phyloP scores from a whole-genome alignment of 2,329 filamentous ascomycete genomes.

The Emmonsiellopsis sp. region DNA sequence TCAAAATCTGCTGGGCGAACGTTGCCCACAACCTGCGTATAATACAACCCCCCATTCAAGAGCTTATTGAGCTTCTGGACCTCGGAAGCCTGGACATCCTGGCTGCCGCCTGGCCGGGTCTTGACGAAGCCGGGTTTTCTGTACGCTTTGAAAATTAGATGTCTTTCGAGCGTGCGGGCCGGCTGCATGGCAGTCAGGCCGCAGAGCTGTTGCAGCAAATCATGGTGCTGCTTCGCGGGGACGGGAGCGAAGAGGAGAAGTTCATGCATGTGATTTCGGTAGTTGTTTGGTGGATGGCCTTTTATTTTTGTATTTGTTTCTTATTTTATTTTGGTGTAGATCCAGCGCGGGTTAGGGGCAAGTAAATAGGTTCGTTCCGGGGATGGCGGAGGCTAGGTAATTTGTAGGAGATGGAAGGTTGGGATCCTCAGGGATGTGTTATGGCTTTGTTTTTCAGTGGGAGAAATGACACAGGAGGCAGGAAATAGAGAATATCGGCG shows the following conservation, averaged over 20 bases:
- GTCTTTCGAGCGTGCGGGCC: conserved; percentile 44
- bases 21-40: conserved; percentile 43
- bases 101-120: conserved; percentile 33
- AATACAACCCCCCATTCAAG: conserved; percentile 45
- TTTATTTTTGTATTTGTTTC: background rate
- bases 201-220: conserved; percentile 52
- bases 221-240: conserved; percentile 47
- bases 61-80: conserved; percentile 38
- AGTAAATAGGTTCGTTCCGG: background rate
- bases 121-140: conserved; percentile 36
- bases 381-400: background rate
- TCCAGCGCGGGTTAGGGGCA: background rate
- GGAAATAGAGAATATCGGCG: background rate
- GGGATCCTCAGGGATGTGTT: background rate
- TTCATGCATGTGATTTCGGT: conserved; percentile 47
- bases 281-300: background rate
- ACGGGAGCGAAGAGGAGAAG: conserved; percentile 53
- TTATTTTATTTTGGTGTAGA: background rate
- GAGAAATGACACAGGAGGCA: background rate
- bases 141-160: conserved; percentile 50
- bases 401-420: background rate
- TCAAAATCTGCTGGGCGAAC: conserved; percentile 31
- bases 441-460: too few species aligned
- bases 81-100: conserved; percentile 36
- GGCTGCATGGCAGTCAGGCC: conserved; percentile 56